Evolutionary conservation across 108 stramenopile species (phyloP), one percentile per base, ranked within the genome.

Genomic region (Cylindrotheca closterium): DNA sequence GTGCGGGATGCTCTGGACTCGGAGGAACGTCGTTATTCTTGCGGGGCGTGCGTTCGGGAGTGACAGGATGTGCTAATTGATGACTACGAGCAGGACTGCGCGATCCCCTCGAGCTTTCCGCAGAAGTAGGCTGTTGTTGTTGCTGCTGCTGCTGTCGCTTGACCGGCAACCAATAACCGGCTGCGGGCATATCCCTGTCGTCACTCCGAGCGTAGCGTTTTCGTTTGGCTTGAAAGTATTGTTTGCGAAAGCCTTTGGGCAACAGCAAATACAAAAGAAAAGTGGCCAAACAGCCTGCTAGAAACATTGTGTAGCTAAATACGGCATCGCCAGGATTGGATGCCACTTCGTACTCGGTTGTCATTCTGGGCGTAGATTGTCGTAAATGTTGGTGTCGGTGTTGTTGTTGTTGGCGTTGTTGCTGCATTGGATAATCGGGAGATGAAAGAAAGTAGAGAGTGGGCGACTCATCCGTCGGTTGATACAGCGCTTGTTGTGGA

Each of bases 191-290:
- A 37, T 28, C 28, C 5, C 30, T 24, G 45, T 67, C 70, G 24
- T 55, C 37, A 23, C 73, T 46, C 10, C 60, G 32, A n/a, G 66
- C 57, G 47, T 73, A 81, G 10, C 79, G 70, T 51, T 68, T 63
- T 24, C 70, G 76, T 65, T 68, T 52, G 50, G 76, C 72, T 21
- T 49, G 12, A 65, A 71, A 82, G 28, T 70, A 74, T 24, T 58
- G 63, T 52, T 69, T 68, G 12, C 81, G 72, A 27, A 74, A 67
- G 7, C 81, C 81, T 37, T 71, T 55, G 1, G 81, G 81, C 30
- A 74, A 30, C 0, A 82, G 22, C 34, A 82, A 51, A 33, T 77
- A 82, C n/a, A 74, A 22, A 0, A 78, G 51, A 62, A 64, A 82
- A 28, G 60, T 5, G 12, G 47, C 5, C 30, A 81, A 45, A 8